Percentiles rank a stretch among this genome's conserved stretches.
Conservation (phyloP, 2,329 filamentous ascomycete species). For the Stachybotrys echinatus region DNA sequence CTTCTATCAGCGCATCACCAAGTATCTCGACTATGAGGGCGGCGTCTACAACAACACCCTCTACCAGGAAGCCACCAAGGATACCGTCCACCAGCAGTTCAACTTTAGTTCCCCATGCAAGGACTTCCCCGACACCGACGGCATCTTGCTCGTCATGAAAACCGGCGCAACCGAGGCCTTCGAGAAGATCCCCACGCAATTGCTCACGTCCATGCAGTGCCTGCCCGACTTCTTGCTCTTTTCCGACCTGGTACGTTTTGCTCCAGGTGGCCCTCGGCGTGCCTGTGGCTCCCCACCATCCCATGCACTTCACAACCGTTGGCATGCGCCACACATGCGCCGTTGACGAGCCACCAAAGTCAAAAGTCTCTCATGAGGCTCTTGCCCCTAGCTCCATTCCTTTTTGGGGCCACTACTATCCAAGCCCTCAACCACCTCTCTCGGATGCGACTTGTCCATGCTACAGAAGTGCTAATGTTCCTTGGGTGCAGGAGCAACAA, state of each 20-base stretch:
- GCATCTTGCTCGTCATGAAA: slow-evolving; percentile 50
- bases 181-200: slow-evolving; percentile 49
- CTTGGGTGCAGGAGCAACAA: slow-evolving; percentile 35
- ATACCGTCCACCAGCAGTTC: slow-evolving; percentile 24
- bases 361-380: too few species aligned
- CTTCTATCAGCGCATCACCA: slow-evolving; percentile 22
- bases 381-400: too few species aligned
- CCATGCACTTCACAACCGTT: not conserved
- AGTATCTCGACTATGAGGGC: slow-evolving; percentile 19
- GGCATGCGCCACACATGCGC: not conserved
- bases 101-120: slow-evolving; percentile 32
- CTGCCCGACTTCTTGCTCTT: slow-evolving; percentile 52
- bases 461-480: not conserved
- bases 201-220: slow-evolving; percentile 49
- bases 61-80: slow-evolving; percentile 28
- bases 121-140: slow-evolving; percentile 35
- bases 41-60: slow-evolving; percentile 33
- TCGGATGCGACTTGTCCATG: too few species aligned
- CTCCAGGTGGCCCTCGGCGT: not conserved
- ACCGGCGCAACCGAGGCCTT: slow-evolving; percentile 53
- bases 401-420: too few species aligned
- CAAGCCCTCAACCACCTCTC: too few species aligned
- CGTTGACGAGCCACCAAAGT: not conserved
- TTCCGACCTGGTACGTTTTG: slow-evolving; percentile 39
- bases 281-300: too few species aligned